Conservation (phyloP, 2,329 filamentous ascomycete genomes). For the Scortechinia acanthostroma region DNA sequence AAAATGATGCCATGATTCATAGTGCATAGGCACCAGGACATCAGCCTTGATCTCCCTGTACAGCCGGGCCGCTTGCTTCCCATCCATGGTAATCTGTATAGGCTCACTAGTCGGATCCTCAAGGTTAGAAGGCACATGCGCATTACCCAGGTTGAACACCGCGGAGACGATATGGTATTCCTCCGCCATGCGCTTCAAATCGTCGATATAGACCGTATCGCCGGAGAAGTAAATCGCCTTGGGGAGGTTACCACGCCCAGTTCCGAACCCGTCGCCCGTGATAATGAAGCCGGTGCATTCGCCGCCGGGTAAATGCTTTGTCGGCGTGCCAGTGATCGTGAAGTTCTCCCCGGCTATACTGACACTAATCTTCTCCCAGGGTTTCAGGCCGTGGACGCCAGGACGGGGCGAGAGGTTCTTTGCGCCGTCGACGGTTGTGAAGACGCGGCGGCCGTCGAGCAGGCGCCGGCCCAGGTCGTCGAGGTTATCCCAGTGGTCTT, state of each 20-base stretch:
- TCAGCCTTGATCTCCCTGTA: slow-evolving; percentile 28
- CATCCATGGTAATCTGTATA: slow-evolving; percentile 33
- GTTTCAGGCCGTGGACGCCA: slow-evolving; percentile 24
- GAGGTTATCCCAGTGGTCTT: slow-evolving; percentile 40
- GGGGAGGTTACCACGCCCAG: slow-evolving; percentile 15
- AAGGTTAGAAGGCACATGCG: slow-evolving; percentile 8
- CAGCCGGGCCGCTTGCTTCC: slow-evolving; percentile 26
- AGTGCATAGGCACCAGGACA: slow-evolving; percentile 35
- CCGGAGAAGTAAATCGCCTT: slow-evolving; percentile 40
- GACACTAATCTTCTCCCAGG: slow-evolving; percentile 24
- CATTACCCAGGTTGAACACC: slow-evolving; percentile 30
- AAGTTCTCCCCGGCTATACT: slow-evolving; percentile 20
- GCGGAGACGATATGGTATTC: slow-evolving; percentile 25
- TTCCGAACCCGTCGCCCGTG: slow-evolving; percentile 18
- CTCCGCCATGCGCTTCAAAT: slow-evolving; percentile 22
- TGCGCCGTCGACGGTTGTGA: slow-evolving; percentile 35
- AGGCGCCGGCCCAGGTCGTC: slow-evolving; percentile 33
- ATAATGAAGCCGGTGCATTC: slow-evolving; percentile 37
- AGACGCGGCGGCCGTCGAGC: slow-evolving; percentile 32
- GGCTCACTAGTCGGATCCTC: slow-evolving; percentile 8
- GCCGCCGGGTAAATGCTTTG: slow-evolving; percentile 29
- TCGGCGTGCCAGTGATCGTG: slow-evolving; percentile 30
- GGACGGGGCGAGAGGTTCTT: slow-evolving; percentile 31
- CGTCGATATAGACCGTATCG: slow-evolving; percentile 36
- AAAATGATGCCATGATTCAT: slow-evolving; percentile 35